These are phyloP conservation scores for Phytophthora pinifolia DNA, from an alignment of 352 stramenopile genomes.

Conservation along the genomic window DNA sequence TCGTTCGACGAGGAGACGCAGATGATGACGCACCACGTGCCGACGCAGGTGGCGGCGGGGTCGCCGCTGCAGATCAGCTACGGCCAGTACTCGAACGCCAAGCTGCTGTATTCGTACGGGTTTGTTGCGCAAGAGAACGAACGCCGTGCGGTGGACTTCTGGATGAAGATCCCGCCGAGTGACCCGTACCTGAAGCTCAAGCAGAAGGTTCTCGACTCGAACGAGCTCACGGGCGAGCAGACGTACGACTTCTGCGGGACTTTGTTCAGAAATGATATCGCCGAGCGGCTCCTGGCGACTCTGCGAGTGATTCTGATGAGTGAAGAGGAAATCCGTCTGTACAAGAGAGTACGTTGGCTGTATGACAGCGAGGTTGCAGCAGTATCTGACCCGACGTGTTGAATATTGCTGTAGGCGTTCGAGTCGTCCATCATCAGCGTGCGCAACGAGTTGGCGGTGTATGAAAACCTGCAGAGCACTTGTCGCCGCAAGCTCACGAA, in stretches of 20 bases:
- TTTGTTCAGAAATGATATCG: conserved; percentile 47
- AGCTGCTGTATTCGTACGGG: conserved; percentile 79
- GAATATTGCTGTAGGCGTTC: conserved; percentile 33
- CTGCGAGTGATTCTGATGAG: conserved; percentile 59
- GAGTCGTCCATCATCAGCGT: conserved; percentile 38
- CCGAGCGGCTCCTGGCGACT: conserved; percentile 61
- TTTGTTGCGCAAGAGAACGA: conserved; percentile 52
- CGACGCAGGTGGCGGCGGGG: conserved; percentile 26
- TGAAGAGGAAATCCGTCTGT: conserved; percentile 48
- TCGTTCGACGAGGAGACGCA: conserved; percentile 47
- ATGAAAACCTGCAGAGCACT: conserved; percentile 45
- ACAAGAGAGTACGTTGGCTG: conserved; percentile 38
- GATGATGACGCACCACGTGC: conserved; percentile 47
- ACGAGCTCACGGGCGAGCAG: conserved; percentile 55
- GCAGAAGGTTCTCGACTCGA: conserved; percentile 57
- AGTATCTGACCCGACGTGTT: conserved; percentile 1
- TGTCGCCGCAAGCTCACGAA: conserved; percentile 45
- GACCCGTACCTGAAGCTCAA: conserved; percentile 64
- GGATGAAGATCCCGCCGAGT: conserved; percentile 58
- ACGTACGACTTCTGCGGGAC: conserved; percentile 78
- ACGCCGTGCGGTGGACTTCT: conserved; percentile 62
- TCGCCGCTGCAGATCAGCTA: conserved; percentile 64
- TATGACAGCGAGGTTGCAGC: neutral
- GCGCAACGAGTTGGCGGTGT: conserved; percentile 60
- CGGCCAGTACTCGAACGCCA: conserved; percentile 75